phyloP scores from a whole-genome alignment of 768 basidiomycete genomes.

The Termitomyces sp. region DNA sequence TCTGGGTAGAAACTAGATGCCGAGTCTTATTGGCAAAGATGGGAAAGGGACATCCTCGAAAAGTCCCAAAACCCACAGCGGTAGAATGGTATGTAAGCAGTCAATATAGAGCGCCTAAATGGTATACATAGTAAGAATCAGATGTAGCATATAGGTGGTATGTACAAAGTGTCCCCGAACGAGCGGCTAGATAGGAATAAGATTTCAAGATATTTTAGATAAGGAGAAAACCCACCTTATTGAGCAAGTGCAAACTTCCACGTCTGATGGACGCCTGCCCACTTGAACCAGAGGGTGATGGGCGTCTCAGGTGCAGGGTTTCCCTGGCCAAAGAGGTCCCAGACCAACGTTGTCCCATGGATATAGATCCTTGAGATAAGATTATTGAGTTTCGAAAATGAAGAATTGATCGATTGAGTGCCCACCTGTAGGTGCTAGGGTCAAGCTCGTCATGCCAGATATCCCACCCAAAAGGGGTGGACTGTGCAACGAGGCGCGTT shows the following conservation, averaged over 20 bases:
- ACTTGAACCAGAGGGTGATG: conserved; percentile 43
- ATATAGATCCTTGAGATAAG: conserved; percentile 35
- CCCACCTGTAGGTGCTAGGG: conserved; percentile 37
- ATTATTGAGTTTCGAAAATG: not conserved
- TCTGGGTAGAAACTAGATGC: not conserved
- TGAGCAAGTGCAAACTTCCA: conserved; percentile 36
- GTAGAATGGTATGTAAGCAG: not conserved
- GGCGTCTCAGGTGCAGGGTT: conserved; percentile 37
- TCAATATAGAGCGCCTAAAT: not conserved
- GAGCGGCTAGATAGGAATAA: not conserved
- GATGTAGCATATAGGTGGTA: not conserved
- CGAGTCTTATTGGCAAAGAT: not conserved
- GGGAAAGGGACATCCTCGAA: not conserved
- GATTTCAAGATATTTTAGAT: not conserved
- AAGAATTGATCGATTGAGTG: not conserved
- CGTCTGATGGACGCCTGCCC: conserved; percentile 47
- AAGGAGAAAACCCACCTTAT: conserved; percentile 2
- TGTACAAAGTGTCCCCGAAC: not conserved
- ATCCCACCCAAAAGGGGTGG: conserved; percentile 40
- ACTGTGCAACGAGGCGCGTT: conserved; percentile 30
- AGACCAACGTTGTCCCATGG: conserved; percentile 34
- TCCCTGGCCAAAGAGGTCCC: conserved; percentile 47
- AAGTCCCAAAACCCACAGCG: not conserved
- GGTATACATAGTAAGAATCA: conserved; percentile 3
- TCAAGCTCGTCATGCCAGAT: conserved; percentile 42